Percentiles rank a stretch among this genome's conserved stretches.
These are phyloP conservation scores for Fusarium stilboides DNA, from an alignment of 2,329 filamentous ascomycete species.

Conservation along the genomic window DNA sequence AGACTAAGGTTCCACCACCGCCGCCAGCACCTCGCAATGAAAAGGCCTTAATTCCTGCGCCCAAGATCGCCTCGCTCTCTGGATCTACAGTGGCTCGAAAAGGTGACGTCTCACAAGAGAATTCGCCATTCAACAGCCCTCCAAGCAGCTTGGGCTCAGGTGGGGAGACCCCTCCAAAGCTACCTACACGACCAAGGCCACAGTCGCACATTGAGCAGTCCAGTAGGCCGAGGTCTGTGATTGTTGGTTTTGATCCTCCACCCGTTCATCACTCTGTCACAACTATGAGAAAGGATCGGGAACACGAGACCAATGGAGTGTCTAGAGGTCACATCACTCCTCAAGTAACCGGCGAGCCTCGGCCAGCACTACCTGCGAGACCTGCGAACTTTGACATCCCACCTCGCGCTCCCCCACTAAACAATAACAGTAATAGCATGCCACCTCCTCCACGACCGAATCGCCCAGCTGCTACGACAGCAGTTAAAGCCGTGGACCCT, in stretches of 20 bases:
- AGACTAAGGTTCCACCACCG: slow-evolving; percentile 66
- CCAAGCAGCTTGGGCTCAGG: slow-evolving; percentile 77
- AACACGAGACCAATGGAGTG: slow-evolving; percentile 60
- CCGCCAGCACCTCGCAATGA: slow-evolving; percentile 86
- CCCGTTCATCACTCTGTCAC: slow-evolving; percentile 66
- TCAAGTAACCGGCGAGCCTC: slow-evolving; percentile 60
- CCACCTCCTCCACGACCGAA: slow-evolving; percentile 64
- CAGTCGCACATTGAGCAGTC: slow-evolving; percentile 45
- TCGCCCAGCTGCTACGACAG: slow-evolving; percentile 54
- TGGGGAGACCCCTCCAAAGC: slow-evolving; percentile 65
- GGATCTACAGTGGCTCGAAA: slow-evolving; percentile 34
- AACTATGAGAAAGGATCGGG: slow-evolving; percentile 62
- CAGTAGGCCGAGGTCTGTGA: slow-evolving; percentile 41
- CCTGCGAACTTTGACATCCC: slow-evolving; percentile 55
- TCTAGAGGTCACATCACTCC: slow-evolving; percentile 57
- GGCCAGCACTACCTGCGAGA: slow-evolving; percentile 66
- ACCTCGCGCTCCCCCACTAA: slow-evolving; percentile 34
- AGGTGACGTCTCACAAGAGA: slow-evolving; percentile 54
- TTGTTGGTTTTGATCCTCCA: slow-evolving; percentile 64
- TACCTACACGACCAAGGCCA: slow-evolving; percentile 67
- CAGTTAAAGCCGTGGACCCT: slow-evolving; percentile 36
- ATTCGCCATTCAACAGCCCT: slow-evolving; percentile 90
- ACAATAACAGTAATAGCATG: slow-evolving; percentile 38
- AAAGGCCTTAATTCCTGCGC: slow-evolving; percentile 66
- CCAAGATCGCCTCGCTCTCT: slow-evolving; percentile 35